Conservation (phyloP, 1,139 yeast species). For the Pichia sp. region DNA sequence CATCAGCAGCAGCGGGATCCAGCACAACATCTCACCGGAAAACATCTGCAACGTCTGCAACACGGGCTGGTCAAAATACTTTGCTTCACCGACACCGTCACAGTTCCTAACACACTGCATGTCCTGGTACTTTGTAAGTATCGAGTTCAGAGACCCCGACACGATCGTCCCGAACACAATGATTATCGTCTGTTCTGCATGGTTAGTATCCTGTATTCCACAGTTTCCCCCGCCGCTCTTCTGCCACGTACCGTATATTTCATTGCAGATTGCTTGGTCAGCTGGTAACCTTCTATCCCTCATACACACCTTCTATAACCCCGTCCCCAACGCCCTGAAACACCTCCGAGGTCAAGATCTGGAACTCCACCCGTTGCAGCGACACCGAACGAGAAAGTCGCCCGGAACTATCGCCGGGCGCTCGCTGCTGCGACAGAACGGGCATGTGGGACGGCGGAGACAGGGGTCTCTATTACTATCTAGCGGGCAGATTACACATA, state of each 20-base stretch:
- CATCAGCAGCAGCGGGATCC: constrained; percentile 34
- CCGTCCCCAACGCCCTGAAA: too few relatives aligned
- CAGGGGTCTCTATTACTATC: too few relatives aligned
- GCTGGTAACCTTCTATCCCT: too few relatives aligned
- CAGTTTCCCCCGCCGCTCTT: neutral
- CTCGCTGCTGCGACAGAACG: too few relatives aligned
- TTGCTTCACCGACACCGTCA: constrained; percentile 41
- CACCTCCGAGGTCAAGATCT: too few relatives aligned
- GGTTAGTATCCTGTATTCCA: neutral
- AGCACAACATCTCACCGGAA: constrained; percentile 62
- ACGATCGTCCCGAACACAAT: constrained; percentile 51
- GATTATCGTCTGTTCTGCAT: constrained; percentile 20
- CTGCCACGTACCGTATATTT: constrained; percentile 2
- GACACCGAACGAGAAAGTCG: too few relatives aligned
- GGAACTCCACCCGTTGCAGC: too few relatives aligned
- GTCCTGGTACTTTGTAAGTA: constrained; percentile 74
- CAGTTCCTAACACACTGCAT: constrained; percentile 67
- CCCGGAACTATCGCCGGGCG: too few relatives aligned
- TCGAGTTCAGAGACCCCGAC: constrained; percentile 72
- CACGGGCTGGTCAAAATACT: constrained; percentile 70
- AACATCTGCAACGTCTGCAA: constrained; percentile 81
- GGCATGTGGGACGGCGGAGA: too few relatives aligned
- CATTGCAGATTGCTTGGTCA: neutral
- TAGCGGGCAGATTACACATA: constrained; percentile 17
- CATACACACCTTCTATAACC: too few relatives aligned